Evolutionary conservation across 2,329 filamentous ascomycete genomes (phyloP).

Genomic region (Diaporthe eres): DNA sequence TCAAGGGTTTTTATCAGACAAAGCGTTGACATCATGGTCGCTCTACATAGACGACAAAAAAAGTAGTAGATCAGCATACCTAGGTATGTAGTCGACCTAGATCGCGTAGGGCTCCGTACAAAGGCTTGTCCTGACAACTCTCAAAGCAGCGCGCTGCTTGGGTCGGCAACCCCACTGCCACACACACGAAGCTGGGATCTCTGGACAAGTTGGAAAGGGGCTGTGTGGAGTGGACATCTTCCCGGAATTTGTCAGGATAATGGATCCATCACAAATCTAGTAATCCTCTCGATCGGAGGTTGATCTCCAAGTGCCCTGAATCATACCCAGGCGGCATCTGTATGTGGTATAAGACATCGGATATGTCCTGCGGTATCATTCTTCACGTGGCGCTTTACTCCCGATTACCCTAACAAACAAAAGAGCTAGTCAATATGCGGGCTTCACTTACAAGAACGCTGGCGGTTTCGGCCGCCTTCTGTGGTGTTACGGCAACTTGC

Average conservation of each 20-base stretch:
- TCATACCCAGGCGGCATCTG: not conserved
- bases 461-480: conserved; percentile 11
- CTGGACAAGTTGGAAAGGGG: conserved; percentile 18
- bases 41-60: too few species aligned
- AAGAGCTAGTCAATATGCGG: not conserved
- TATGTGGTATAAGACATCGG: not conserved
- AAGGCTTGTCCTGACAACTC: not conserved
- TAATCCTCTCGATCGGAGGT: not conserved
- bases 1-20: not conserved
- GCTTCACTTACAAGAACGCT: conserved; percentile 3
- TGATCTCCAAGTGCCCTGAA: not conserved
- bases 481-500: not conserved
- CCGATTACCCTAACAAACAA: not conserved
- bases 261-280: conserved; percentile 24
- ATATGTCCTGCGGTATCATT: not conserved
- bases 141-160: not conserved
- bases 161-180: not conserved
- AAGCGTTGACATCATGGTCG: not conserved
- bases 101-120: not conserved
- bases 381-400: not conserved
- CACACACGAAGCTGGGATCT: not conserved
- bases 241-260: conserved; percentile 2
- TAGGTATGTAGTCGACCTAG: not conserved
- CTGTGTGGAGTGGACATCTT: not conserved
- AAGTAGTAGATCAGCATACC: not conserved